Base-by-base conservation (phyloP, 805 yeast species). In the Ascoidea rubescens region DNA sequence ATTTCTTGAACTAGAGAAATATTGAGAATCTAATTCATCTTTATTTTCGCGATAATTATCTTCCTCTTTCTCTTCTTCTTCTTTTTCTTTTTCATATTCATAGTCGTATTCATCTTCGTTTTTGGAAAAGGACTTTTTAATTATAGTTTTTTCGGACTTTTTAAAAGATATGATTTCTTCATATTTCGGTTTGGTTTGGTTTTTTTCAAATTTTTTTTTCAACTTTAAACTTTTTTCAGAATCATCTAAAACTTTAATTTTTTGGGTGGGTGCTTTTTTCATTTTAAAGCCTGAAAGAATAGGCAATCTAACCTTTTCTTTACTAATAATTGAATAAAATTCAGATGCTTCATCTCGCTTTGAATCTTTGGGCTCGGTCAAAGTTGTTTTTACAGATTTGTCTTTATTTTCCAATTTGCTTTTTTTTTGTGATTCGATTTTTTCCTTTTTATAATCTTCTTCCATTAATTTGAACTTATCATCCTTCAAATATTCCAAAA, bases 401-500 rank as follows among this genome's bases (percentile, higher is more conserved):
- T 21, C 28, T 14, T 37, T 37, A 51, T 58, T 47, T 57, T 61
- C 7, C 56, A 61, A 31, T 50, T 54, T 44, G 31, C 57, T 57
- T 50, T 59, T 60, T 28, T 56, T 51, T 30, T 50, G 50, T 30
- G 54, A 55, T 44, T 62, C 63, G 28, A 58, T 54, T 49, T 65
- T 64, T n/a, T 59, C 60, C 33, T 58, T 55, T 50, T 65, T 58
- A 37, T 67, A 63, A 57, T 72, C 63, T n/a, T 67, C 64, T 50
- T 69, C 53, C 30, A 68, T 61, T 3, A 72, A 75, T 1, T 87
- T 84, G 60, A 76, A 83, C 45, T 73, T 74, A 4, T 75, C 77
- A 45, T 80, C 81, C 53, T 77, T 74, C 57, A 88, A 69, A 17
- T 75, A 65, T 33, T 81, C 81, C 51, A 84, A 70, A 16, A 88